Percentiles rank a stretch among this genome's conserved stretches.
phyloP scores from a whole-genome alignment of 208 protist species.

The Spironucleus salmonicida region DNA sequence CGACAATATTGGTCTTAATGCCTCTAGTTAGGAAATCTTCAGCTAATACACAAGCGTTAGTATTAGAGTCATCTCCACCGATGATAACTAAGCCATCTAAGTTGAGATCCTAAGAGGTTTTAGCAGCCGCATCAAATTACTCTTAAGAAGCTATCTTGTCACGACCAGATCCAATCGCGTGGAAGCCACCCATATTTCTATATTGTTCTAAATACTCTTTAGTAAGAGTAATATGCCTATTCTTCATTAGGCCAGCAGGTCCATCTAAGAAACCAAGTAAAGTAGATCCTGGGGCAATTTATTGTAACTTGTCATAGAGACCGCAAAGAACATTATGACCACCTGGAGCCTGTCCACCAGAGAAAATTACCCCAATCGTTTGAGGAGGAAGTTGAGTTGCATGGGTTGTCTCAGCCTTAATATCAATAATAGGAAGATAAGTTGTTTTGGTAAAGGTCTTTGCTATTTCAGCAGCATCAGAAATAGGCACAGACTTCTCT shows the following conservation, averaged over 20 bases:
- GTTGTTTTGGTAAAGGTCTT: slow-evolving; percentile 6
- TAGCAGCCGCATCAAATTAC: slow-evolving; percentile 37
- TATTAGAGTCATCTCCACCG: slow-evolving; percentile 56
- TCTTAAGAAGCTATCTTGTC: slow-evolving; percentile 50
- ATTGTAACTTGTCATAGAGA: slow-evolving; percentile 42
- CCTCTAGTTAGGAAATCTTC: slow-evolving; percentile 42
- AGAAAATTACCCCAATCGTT: slow-evolving; percentile 43
- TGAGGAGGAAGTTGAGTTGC: background rate
- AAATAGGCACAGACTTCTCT: background rate
- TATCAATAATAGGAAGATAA: slow-evolving; percentile 19
- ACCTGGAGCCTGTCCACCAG: slow-evolving; percentile 45
- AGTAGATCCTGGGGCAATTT: slow-evolving; percentile 20
- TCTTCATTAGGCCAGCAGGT: slow-evolving; percentile 32
- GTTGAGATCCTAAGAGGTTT: slow-evolving; percentile 30
- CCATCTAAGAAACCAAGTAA: slow-evolving; percentile 37
- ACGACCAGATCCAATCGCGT: slow-evolving; percentile 48
- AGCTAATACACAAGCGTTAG: slow-evolving; percentile 50
- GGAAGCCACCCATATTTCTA: slow-evolving; percentile 52
- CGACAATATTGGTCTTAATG: slow-evolving; percentile 42
- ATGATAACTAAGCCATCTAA: slow-evolving; percentile 48
- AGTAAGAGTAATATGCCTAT: slow-evolving; percentile 33
- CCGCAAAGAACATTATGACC: slow-evolving; percentile 47
- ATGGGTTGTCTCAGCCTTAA: background rate
- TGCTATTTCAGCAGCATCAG: slow-evolving; percentile 12
- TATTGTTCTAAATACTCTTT: slow-evolving; percentile 39